These are phyloP conservation scores for Fremontodendron californicum DNA, from an alignment of 345 rosid genomes.

Conservation along the genomic window DNA sequence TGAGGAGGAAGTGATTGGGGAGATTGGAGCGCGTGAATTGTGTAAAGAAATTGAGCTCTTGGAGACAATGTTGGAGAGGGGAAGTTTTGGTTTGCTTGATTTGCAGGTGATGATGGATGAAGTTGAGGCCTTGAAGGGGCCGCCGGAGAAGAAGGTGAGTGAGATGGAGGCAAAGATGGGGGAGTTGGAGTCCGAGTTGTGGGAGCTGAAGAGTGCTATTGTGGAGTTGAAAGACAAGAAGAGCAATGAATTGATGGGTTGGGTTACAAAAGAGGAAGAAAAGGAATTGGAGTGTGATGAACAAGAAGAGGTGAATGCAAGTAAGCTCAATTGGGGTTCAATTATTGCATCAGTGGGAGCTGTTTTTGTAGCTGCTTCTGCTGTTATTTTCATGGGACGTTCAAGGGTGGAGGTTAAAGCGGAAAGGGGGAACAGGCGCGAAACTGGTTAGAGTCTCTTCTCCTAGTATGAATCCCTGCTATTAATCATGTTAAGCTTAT, in stretches of 20 bases:
- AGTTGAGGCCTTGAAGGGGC: background rate
- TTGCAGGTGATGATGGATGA: background rate
- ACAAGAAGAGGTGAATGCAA: background rate
- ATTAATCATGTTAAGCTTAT: background rate
- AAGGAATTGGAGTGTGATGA: background rate
- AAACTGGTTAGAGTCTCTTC: background rate
- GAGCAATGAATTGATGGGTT: background rate
- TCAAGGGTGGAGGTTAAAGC: background rate
- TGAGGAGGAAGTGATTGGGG: background rate
- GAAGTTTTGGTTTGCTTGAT: background rate
- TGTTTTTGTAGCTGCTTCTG: background rate
- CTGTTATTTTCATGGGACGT: background rate
- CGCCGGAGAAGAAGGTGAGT: background rate
- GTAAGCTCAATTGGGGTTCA: slow-evolving; percentile 4
- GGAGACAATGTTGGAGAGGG: slow-evolving; percentile 10
- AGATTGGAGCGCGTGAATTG: background rate
- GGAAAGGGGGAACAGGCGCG: background rate
- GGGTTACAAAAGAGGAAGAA: background rate
- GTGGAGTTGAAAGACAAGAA: slow-evolving; percentile 9
- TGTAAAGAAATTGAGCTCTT: slow-evolving; percentile 6
- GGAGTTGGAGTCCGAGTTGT: background rate
- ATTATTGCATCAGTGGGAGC: background rate
- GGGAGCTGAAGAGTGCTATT: slow-evolving; percentile 5
- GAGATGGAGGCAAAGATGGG: background rate
- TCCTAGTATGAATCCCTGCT: background rate